A percentile compares a stretch with the other conserved stretches of the same genome.
phyloP scores from a whole-genome alignment of 352 stramenopile species.

The Pythium phragmitis region DNA sequence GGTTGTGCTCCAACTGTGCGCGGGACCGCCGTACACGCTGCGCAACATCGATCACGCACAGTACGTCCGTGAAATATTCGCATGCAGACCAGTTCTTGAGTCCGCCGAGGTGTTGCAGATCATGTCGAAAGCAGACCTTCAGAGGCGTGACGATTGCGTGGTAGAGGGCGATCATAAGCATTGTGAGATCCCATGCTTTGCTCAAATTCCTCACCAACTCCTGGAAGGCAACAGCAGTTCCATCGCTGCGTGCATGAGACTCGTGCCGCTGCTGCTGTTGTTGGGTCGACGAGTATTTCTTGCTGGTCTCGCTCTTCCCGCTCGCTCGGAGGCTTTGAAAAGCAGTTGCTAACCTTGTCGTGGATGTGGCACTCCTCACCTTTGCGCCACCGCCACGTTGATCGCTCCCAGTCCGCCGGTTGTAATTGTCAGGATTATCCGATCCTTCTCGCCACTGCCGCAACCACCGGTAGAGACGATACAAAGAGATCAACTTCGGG shows the following conservation, averaged over 20 bases:
- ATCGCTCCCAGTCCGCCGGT: neutral
- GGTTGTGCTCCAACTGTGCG: slow-evolving; percentile 16
- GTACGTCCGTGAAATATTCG: slow-evolving; percentile 56
- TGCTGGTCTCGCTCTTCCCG: slow-evolving; percentile 7
- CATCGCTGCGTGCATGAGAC: neutral
- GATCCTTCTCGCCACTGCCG: slow-evolving; percentile 24
- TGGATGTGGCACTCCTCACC: neutral
- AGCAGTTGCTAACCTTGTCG: neutral
- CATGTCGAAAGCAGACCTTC: slow-evolving; percentile 57
- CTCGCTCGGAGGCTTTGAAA: slow-evolving; percentile 11
- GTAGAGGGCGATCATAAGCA: slow-evolving; percentile 51
- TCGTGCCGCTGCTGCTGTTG: slow-evolving; percentile 18
- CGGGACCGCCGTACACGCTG: slow-evolving; percentile 32
- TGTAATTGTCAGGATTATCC: neutral
- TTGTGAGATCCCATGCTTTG: slow-evolving; percentile 48
- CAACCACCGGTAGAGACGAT: slow-evolving; percentile 45
- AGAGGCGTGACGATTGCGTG: slow-evolving; percentile 42
- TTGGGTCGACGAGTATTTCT: slow-evolving; percentile 16
- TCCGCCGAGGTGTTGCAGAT: slow-evolving; percentile 31
- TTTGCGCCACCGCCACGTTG: neutral
- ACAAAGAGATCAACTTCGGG: slow-evolving; percentile 42
- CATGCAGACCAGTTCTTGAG: slow-evolving; percentile 42
- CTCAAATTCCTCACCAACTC: slow-evolving; percentile 34
- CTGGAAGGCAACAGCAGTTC: slow-evolving; percentile 41
- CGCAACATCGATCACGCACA: slow-evolving; percentile 46